These are phyloP conservation scores for Candida dendrica DNA, from an alignment of 805 yeast genomes.

Conservation along the genomic window DNA sequence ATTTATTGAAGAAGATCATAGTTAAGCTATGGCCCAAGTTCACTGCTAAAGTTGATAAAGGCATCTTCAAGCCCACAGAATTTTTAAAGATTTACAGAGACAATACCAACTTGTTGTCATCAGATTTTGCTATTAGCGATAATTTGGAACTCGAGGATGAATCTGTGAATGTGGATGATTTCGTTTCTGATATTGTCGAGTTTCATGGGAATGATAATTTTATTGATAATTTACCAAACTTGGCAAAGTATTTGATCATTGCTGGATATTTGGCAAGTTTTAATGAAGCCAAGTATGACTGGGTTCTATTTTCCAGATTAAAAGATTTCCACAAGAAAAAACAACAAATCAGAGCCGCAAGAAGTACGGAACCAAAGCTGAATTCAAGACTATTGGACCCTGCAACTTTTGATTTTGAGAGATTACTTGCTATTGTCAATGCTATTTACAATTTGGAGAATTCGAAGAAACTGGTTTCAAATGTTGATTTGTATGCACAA, in stretches of 20 bases:
- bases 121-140: slow-evolving; percentile 25
- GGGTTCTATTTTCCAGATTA: slow-evolving; percentile 60
- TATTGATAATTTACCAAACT: slow-evolving; percentile 43
- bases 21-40: slow-evolving; percentile 17
- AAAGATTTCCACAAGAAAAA: slow-evolving; percentile 34
- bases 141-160: slow-evolving; percentile 8
- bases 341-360: slow-evolving; percentile 31
- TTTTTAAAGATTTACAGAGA: slow-evolving; percentile 22
- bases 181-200: not conserved
- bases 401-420: slow-evolving; percentile 66
- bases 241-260: slow-evolving; percentile 65
- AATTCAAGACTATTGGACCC: slow-evolving; percentile 66
- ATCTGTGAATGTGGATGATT: not conserved
- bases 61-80: slow-evolving; percentile 9
- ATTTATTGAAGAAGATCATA: slow-evolving; percentile 10
- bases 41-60: slow-evolving; percentile 10
- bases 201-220: not conserved
- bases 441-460: slow-evolving; percentile 49
- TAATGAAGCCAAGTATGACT: slow-evolving; percentile 62
- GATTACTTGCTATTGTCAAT: slow-evolving; percentile 72
- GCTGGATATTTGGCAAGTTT: slow-evolving; percentile 83
- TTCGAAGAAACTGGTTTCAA: slow-evolving; percentile 23
- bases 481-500: slow-evolving; percentile 29
- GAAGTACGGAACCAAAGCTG: slow-evolving; percentile 34
- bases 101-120: slow-evolving; percentile 22